Evolutionary conservation across 306 rosid genomes (phyloP), one percentile per base, ranked within the genome.

Genomic region (Fragaria ananassa): DNA sequence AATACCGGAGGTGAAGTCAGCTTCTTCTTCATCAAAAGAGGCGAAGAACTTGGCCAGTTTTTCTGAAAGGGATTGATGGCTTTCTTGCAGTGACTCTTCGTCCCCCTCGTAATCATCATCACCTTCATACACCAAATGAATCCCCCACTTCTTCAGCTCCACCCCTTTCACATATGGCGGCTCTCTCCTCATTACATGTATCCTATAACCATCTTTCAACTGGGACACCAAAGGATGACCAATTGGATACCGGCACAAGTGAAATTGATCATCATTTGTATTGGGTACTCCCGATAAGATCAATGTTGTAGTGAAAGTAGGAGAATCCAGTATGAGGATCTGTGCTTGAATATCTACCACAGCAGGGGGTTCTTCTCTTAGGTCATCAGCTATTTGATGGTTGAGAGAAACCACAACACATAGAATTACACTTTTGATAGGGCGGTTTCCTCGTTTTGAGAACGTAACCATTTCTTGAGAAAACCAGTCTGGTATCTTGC

Each of bases 21-120:
- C 10, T 10, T 57, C 75, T 77, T 64, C 61, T 0, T 65, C 31
- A 50, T 83, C 69, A 64, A 18, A 34, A 17, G 69, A 64, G 46
- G 44, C 31, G 68, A 89, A 89, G 79, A 81, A 84, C 72, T 47
- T 80, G 8, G 85, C 90, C 76, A 87, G 34, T 47, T 80, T 89
- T 79, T 83, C 87, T 15, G 93, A 89, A 18, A 86, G 78, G 41
- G 92, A 89, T 74, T 76, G 88, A 3, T 81, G 84, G 65, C 77
- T 79, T 49, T 49, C 78, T 18, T 70, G 80, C 47, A 78, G 19
- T 5, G 72, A 78, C 44, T 85, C 81, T 84, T 86, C 91, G 0
- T 75, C 81, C 76, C 87, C 95, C 8, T 78, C 89, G 57, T 89
- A 89, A 50, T 88, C 91, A 76, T 91, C 91, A 47, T 88, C 91